phyloP scores from a whole-genome alignment of 805 yeast genomes.

The Citeromyces matritensis region DNA sequence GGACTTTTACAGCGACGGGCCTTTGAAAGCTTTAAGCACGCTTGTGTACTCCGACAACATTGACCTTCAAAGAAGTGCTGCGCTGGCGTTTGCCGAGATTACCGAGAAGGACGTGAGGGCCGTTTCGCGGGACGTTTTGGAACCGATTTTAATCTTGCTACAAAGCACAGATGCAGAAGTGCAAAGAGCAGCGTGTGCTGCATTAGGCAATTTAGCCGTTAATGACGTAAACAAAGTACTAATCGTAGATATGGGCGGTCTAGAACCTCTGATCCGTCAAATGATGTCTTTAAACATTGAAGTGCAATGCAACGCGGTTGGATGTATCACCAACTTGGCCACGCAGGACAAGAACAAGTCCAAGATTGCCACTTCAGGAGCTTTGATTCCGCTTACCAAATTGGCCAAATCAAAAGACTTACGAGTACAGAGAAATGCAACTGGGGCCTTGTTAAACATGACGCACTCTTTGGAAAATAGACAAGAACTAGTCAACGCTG shows the following conservation, averaged over 20 bases:
- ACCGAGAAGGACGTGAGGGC: conserved; percentile 92
- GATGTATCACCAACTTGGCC: conserved; percentile 95
- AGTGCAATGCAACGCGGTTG: conserved; percentile 98
- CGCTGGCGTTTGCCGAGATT: conserved; percentile 95
- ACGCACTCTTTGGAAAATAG: conserved; percentile 95
- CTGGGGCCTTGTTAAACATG: conserved; percentile 96
- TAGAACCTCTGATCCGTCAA: conserved; percentile 90
- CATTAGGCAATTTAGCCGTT: conserved; percentile 95
- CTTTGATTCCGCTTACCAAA: conserved; percentile 85
- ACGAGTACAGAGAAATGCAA: conserved; percentile 95
- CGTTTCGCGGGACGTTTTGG: conserved; percentile 81
- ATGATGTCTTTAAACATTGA: conserved; percentile 96
- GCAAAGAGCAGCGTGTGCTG: conserved; percentile 98
- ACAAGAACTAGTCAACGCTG: conserved; percentile 92
- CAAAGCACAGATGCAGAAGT: conserved; percentile 88
- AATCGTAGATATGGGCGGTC: conserved; percentile 96
- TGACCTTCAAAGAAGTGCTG: conserved; percentile 92
- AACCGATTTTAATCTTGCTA: conserved; percentile 78
- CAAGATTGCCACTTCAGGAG: conserved; percentile 93
- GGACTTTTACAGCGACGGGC: conserved; percentile 81
- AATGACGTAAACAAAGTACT: conserved; percentile 86
- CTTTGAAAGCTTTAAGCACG: conserved; percentile 78
- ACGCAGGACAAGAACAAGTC: conserved; percentile 96
- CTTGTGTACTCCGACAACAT: conserved; percentile 90
- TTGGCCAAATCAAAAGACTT: conserved; percentile 89